Percentiles rank a stretch among this genome's conserved stretches.
Conservation (phyloP, 1,139 yeast species). For the Diutina rugosa region DNA sequence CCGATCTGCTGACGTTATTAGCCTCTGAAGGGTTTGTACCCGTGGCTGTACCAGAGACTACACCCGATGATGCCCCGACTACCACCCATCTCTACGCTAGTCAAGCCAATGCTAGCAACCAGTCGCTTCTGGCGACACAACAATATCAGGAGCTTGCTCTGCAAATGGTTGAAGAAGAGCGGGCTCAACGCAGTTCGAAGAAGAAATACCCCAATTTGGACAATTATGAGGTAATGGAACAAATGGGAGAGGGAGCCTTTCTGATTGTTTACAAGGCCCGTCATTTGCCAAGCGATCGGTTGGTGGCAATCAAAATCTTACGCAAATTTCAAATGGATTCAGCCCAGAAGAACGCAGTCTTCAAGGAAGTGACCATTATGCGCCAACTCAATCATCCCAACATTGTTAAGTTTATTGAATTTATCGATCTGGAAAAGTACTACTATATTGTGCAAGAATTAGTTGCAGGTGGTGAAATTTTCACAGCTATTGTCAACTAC, state of each 20-base stretch:
- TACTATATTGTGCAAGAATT: slow-evolving; percentile 53
- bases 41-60: background rate
- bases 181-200: slow-evolving; percentile 2
- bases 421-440: slow-evolving; percentile 38
- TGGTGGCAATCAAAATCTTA: slow-evolving; percentile 32
- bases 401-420: slow-evolving; percentile 33
- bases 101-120: background rate
- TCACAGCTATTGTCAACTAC: slow-evolving; percentile 41
- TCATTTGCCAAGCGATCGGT: slow-evolving; percentile 13
- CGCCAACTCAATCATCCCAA: slow-evolving; percentile 38
- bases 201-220: slow-evolving; percentile 15
- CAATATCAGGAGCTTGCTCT: slow-evolving; percentile 4
- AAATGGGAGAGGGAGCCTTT: slow-evolving; percentile 80
- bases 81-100: background rate
- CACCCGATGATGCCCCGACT: background rate
- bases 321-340: slow-evolving; percentile 43
- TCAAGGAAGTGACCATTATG: slow-evolving; percentile 50
- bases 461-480: slow-evolving; percentile 57
- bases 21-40: background rate
- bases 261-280: slow-evolving; percentile 73
- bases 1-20: background rate
- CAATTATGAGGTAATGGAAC: slow-evolving; percentile 43
- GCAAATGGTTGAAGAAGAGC: slow-evolving; percentile 6
- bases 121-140: background rate
- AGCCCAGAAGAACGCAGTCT: slow-evolving; percentile 38